Evolutionary conservation across 2,329 filamentous ascomycete species (phyloP).

Genomic region (Arthrobotrys iridis): DNA sequence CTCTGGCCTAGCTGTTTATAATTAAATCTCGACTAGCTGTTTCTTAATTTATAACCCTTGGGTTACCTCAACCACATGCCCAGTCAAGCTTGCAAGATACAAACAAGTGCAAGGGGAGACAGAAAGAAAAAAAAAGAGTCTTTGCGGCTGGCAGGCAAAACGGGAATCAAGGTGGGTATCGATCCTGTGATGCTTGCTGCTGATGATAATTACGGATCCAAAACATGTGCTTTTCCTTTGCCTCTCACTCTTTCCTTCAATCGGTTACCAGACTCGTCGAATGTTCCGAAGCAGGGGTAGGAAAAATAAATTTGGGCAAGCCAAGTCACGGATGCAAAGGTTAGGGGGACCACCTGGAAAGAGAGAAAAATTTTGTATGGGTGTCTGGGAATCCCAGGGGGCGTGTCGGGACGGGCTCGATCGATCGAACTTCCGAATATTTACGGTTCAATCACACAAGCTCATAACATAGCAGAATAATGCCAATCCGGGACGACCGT

Average conservation of each 20-base stretch:
- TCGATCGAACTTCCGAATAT: slow-evolving; percentile 18
- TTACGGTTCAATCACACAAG: slow-evolving; percentile 24
- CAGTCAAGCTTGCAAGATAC: background rate
- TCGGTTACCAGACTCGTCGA: slow-evolving; percentile 33
- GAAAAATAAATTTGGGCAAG: slow-evolving; percentile 45
- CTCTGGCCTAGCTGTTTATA: background rate
- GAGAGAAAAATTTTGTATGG: slow-evolving; percentile 29
- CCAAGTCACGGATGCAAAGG: slow-evolving; percentile 28
- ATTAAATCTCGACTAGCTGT: slow-evolving; percentile 15
- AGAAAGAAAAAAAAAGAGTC: background rate
- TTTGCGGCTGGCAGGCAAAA: slow-evolving; percentile 30
- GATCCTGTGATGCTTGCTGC: too few relatives aligned
- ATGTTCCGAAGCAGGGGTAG: slow-evolving; percentile 23
- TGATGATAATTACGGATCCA: background rate
- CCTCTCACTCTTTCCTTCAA: slow-evolving; percentile 6
- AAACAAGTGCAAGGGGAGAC: background rate
- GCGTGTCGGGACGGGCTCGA: slow-evolving; percentile 27
- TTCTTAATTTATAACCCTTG: slow-evolving; percentile 41
- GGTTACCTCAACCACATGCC: slow-evolving; percentile 29
- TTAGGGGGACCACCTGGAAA: slow-evolving; percentile 31
- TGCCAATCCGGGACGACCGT: too few relatives aligned
- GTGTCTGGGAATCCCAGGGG: background rate
- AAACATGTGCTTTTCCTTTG: slow-evolving; percentile 6
- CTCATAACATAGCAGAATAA: too few relatives aligned
- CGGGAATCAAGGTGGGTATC: background rate